Base-by-base conservation (phyloP, 768 basidiomycete genomes). In the Pleurotus platypus region DNA sequence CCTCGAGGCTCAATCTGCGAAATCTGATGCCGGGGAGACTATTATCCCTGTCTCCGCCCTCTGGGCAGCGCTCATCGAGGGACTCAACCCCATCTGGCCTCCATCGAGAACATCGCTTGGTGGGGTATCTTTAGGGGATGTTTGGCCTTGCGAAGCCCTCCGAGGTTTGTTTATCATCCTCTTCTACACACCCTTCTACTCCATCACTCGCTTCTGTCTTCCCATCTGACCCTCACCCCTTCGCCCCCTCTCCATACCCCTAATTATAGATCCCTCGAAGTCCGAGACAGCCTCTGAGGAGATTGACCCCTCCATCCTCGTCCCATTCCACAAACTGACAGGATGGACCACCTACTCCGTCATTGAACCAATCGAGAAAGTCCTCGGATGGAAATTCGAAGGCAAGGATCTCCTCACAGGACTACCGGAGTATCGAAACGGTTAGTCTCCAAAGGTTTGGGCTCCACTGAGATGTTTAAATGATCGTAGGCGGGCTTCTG, bases 291-390 rank as follows among this genome's bases (percentile, higher is more conserved):
- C 18, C 26, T 46, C 56, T 13, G 53, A 45, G 5, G 54, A 57
- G 16, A 50, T 66, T 20, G 83, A 84, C 62, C 87, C 85, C 47
- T 87, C 87, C 53, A 79, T 85, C 53, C 76, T 92, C 27, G 92
- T 98, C 5, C 90, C 94, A 0, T 98, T 98, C 78, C 96, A 98
- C 75, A 98, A 99, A 69, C 79, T 99, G 48, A 93, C 92, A 0
- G 89, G 90, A 59, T 99, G 96, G 96, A 78, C 92, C 56, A 89
- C 94, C 6, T 96, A 97, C 69, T 90, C 87, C 62, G 77, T 99
- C 16, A 76, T 97, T 35, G 89, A 94, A 68, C 86, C 90, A 1
- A 80, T 98, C 43, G 82, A 94, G 69, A 83, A 79, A 61, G 73
- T 87, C 1, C 76, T 94, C 5, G 78, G 80, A 0, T 98, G 95